Base-by-base conservation (phyloP, 345 rosid genomes). In the Lepidium sativum region DNA sequence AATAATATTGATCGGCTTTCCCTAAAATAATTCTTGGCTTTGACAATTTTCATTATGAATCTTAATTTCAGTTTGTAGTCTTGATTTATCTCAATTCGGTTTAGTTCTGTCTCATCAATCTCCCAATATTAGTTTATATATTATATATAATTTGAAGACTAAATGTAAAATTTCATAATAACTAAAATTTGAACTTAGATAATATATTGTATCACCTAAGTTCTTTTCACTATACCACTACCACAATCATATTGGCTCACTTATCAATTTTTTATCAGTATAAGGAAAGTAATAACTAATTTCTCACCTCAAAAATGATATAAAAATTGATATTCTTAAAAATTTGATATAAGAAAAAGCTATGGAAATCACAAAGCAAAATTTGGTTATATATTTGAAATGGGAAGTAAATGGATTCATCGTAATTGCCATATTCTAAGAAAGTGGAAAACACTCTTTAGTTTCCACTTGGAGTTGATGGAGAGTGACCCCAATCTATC, bases 371-470 rank as follows among this genome's bases (percentile, higher is more conserved):
- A 23, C 11, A 53, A 31, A 32, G 15, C 47, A 56, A 56, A 37
- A 15, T 21, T 25, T 45, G 8, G 49, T 45, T 12, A 33, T 14
- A 54, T 14, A 43, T 65, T 3, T n/a, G 21, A 52, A 50, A 5
- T 54, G 54, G 13, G 38, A 25, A 45, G 64, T 56, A 29, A 63
- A 70, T 70, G 75, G 69, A 71, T 47, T 55, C 70, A 71, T 55
- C 70, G 65, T 63, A 55, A 37, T 63, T 39, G 8, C 65, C 75
- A 71, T 63, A 38, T 63, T 63, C 29, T 25, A 41, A 12, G 8
- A n/a, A 31, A 63, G 70, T 71, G 75, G 75, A 56, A 27, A 55
- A 44, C 69, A 70, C 56, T 37, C 75, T 70, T 37, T 45, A 38
- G 53, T 54, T 63, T 71, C 75, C 75, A 71, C 75, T 71, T 55